Evolutionary conservation across 2,329 filamentous ascomycete species (phyloP).

Genomic region (Ascochyta clinopodiicola): DNA sequence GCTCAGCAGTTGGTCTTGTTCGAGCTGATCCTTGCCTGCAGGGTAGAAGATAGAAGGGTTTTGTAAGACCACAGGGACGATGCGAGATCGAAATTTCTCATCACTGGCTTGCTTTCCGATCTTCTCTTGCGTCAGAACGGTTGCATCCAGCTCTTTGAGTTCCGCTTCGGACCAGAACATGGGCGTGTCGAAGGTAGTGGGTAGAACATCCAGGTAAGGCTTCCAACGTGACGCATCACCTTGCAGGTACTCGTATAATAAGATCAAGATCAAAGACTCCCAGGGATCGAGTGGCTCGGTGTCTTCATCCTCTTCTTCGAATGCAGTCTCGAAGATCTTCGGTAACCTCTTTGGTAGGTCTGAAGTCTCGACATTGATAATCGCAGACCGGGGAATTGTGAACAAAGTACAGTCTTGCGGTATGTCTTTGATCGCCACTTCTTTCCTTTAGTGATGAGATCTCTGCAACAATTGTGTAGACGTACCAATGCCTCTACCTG

Average conservation of each 20-base stretch:
- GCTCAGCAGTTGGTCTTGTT: slow-evolving; percentile 22
- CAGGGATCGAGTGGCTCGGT: slow-evolving; percentile 26
- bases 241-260: slow-evolving; percentile 31
- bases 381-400: slow-evolving; percentile 28
- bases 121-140: slow-evolving; percentile 28
- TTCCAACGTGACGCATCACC: slow-evolving; percentile 31
- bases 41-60: slow-evolving; percentile 21
- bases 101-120: slow-evolving; percentile 31
- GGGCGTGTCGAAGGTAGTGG: slow-evolving; percentile 29
- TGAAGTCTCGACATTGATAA: slow-evolving; percentile 32
- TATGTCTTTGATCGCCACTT: slow-evolving; percentile 26
- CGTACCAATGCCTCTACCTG: slow-evolving; percentile 33
- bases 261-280: slow-evolving; percentile 29
- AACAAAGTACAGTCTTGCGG: slow-evolving; percentile 27
- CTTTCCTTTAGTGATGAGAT: neutral
- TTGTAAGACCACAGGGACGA: slow-evolving; percentile 23
- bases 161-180: slow-evolving; percentile 31
- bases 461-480: too few species aligned
- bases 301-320: slow-evolving; percentile 24
- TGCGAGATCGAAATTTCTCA: slow-evolving; percentile 22
- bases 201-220: slow-evolving; percentile 30
- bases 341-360: slow-evolving; percentile 24
- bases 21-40: neutral
- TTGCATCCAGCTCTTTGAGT: slow-evolving; percentile 28
- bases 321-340: slow-evolving; percentile 20